These are phyloP conservation scores for Iris pallida DNA, from an alignment of 116 monocot genomes.

Conservation along the genomic window DNA sequence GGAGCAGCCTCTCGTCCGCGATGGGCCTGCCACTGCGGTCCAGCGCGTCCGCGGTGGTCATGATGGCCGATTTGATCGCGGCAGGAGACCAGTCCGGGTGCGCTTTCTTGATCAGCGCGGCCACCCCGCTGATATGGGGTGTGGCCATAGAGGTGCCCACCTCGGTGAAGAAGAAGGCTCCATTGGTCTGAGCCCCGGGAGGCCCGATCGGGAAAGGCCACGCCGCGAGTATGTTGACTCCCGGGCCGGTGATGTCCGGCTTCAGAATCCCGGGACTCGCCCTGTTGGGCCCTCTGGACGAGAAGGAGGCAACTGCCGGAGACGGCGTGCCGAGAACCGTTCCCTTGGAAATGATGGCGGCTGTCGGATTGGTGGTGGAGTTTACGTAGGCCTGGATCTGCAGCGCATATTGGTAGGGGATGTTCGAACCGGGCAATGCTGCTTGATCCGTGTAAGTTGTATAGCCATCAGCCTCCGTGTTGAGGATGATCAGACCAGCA, in stretches of 20 bases:
- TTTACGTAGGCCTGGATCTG: constrained; percentile 5
- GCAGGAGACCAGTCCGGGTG: constrained; percentile 24
- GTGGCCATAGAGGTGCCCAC: constrained; percentile 5
- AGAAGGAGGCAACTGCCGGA: no score
- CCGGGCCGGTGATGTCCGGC: constrained; percentile 12
- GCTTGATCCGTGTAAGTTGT: not conserved
- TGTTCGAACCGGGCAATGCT: not conserved
- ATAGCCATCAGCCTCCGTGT: no score
- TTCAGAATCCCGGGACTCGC: constrained; percentile 19
- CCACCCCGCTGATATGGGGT: constrained; percentile 16
- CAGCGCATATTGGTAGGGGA: not conserved
- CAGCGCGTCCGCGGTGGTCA: constrained; percentile 10
- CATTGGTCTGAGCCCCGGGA: not conserved
- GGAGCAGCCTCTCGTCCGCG: not conserved
- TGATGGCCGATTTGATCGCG: constrained; percentile 17
- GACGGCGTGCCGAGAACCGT: not conserved
- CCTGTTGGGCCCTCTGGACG: constrained; percentile 21
- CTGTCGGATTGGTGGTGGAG: not conserved
- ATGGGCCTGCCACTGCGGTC: constrained; percentile 8
- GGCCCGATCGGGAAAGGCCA: not conserved
- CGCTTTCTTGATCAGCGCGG: constrained; percentile 6
- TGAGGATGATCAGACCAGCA: no score
- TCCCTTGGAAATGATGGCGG: constrained; percentile 7
- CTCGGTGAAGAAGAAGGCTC: not conserved
- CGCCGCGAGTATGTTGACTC: constrained; percentile 3